These are phyloP conservation scores for Bolboschoenoplectus hybrid DNA, from an alignment of 202 grass and related monocot species.

Conservation along the genomic window DNA sequence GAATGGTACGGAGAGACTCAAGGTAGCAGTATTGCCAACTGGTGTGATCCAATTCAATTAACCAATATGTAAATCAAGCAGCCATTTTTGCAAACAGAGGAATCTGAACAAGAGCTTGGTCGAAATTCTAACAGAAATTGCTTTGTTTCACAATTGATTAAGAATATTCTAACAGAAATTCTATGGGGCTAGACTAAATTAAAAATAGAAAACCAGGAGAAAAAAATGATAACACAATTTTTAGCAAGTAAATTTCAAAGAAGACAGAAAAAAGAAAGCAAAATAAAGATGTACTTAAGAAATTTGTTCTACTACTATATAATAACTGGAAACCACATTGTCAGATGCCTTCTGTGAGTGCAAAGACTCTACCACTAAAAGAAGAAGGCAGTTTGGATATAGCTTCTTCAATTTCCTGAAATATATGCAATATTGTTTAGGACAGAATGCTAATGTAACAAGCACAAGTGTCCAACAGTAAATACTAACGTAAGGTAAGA, in stretches of 20 bases:
- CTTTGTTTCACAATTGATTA: not conserved
- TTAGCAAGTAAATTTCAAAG: not conserved
- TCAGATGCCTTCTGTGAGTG: conserved; percentile 67
- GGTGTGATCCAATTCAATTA: too few relatives aligned
- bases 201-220: not conserved
- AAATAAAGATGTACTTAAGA: not conserved
- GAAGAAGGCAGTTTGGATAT: conserved; percentile 51
- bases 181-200: not conserved
- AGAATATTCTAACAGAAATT: not conserved
- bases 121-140: not conserved
- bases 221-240: not conserved
- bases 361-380: conserved; percentile 61
- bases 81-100: too few relatives aligned
- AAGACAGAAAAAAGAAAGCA: not conserved
- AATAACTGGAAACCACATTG: not conserved
- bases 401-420: conserved; percentile 81
- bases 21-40: too few relatives aligned
- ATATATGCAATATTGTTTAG: conserved; percentile 27
- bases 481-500: conserved; percentile 4
- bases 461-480: not conserved
- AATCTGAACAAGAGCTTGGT: too few relatives aligned
- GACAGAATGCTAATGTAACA: not conserved
- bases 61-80: too few relatives aligned
- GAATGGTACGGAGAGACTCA: too few relatives aligned
- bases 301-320: not conserved